These are phyloP conservation scores for Chlamydomonas reinhardtii DNA, from an alignment of 163 green algal species.

Conservation along the genomic window DNA sequence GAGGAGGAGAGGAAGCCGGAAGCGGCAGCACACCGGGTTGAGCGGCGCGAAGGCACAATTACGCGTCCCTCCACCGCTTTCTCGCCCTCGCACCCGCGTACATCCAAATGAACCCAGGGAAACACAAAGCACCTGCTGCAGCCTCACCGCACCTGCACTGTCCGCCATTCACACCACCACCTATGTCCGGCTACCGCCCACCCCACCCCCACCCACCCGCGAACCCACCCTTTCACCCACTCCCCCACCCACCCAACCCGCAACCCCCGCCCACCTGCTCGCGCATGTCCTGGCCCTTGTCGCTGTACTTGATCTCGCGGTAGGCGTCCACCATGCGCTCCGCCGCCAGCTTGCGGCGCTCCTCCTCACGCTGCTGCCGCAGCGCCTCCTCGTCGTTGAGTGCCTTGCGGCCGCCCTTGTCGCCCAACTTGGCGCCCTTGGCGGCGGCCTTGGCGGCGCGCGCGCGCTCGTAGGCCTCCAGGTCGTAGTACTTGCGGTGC, in stretches of 20 bases:
- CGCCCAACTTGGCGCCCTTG: constrained; percentile 45
- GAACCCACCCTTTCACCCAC: no score
- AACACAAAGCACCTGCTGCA: no score
- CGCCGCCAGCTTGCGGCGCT: constrained; percentile 63
- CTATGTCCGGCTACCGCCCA: no score
- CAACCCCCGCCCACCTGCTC: constrained; percentile 71
- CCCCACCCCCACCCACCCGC: no score
- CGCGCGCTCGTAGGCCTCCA: constrained; percentile 78
- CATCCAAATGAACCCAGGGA: no score
- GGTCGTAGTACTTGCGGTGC: constrained; percentile 89
- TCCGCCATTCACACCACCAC: no score
- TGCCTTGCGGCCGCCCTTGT: constrained; percentile 57
- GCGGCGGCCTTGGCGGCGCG: constrained; percentile 51
- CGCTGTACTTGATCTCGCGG: constrained; percentile 72
- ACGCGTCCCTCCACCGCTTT: no score
- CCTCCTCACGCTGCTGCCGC: constrained; percentile 62
- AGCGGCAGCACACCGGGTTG: not conserved
- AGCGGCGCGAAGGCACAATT: no score
- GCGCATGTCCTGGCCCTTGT: constrained; percentile 86
- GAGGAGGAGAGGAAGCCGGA: not conserved
- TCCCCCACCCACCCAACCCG: no score
- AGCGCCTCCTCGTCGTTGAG: constrained; percentile 87
- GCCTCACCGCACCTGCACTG: no score
- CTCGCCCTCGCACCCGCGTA: no score
- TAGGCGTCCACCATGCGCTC: constrained; percentile 73